Percentiles rank a stretch among this genome's conserved stretches.
Evolutionary conservation across 2,329 filamentous ascomycete genomes (phyloP).

Genomic region (Cladorrhinum sp.): DNA sequence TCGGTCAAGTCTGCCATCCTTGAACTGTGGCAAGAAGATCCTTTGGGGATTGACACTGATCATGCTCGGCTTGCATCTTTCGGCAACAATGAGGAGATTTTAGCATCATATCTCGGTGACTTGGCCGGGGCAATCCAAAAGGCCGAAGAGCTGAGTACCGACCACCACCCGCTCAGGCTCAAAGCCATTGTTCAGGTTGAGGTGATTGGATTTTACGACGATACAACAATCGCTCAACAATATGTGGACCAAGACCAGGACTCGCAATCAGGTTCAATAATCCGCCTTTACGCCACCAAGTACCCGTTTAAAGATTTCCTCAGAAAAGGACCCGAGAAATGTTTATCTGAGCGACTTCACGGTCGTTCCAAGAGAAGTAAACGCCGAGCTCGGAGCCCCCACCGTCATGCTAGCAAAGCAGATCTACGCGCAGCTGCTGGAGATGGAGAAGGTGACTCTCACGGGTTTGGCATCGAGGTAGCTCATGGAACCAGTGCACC

Average conservation of each 20-base stretch:
- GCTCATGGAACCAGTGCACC: slow-evolving; percentile 5
- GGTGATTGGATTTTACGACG: slow-evolving; percentile 59
- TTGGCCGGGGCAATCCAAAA: slow-evolving; percentile 38
- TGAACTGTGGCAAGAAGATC: slow-evolving; percentile 49
- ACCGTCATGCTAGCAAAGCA: background rate
- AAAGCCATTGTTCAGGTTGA: slow-evolving; percentile 56
- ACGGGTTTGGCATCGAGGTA: background rate
- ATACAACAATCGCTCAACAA: slow-evolving; percentile 38
- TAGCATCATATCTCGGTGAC: slow-evolving; percentile 41
- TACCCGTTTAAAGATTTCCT: slow-evolving; percentile 54
- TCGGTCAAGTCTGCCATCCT: slow-evolving; percentile 56
- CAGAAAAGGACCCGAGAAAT: slow-evolving; percentile 52
- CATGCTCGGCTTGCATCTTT: slow-evolving; percentile 56
- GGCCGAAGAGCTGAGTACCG: slow-evolving; percentile 35
- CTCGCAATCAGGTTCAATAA: slow-evolving; percentile 35
- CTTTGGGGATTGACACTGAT: slow-evolving; percentile 53
- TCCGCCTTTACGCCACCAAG: slow-evolving; percentile 51
- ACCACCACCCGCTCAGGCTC: slow-evolving; percentile 44
- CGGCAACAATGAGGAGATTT: slow-evolving; percentile 48
- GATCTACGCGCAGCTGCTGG: background rate
- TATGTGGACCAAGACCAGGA: slow-evolving; percentile 34
- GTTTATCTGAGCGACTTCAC: slow-evolving; percentile 51
- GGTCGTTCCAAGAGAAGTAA: background rate
- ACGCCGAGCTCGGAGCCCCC: slow-evolving; percentile 6
- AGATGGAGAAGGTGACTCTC: background rate